phyloP scores from a whole-genome alignment of 192 early-diverging fungal species.

The Gonapodya sp. region DNA sequence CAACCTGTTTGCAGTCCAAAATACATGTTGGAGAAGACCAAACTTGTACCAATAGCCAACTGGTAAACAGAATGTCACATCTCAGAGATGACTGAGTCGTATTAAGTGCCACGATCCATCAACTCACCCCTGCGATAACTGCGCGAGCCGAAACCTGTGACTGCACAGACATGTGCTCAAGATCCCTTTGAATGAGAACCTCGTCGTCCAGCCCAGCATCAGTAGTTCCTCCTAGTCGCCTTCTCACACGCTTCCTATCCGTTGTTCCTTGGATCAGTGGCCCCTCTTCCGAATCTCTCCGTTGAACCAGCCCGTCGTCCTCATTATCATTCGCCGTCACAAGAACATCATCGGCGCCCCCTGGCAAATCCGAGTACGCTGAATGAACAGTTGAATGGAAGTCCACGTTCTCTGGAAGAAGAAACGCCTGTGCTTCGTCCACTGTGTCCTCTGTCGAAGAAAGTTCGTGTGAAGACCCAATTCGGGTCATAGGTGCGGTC shows the following conservation, averaged over 20 bases:
- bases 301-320: not conserved
- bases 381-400: not conserved
- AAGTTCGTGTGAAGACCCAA: not conserved
- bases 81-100: not conserved
- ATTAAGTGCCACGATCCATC: not conserved
- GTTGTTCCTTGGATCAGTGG: not conserved
- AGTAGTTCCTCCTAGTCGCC: not conserved
- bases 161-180: not conserved
- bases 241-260: not conserved
- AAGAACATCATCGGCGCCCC: not conserved
- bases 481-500: not conserved
- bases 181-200: not conserved
- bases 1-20: not conserved
- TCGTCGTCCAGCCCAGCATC: not conserved
- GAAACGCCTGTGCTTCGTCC: not conserved
- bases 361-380: not conserved
- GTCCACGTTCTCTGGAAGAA: not conserved
- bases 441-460: not conserved
- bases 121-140: not conserved
- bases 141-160: not conserved
- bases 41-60: not conserved
- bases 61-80: not conserved
- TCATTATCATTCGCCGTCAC: not conserved
- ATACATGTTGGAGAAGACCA: conserved; percentile 2
- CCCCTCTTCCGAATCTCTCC: not conserved